Base-by-base conservation (phyloP, 805 yeast genomes). In the Hemisphaericaspora nanyangensis region DNA sequence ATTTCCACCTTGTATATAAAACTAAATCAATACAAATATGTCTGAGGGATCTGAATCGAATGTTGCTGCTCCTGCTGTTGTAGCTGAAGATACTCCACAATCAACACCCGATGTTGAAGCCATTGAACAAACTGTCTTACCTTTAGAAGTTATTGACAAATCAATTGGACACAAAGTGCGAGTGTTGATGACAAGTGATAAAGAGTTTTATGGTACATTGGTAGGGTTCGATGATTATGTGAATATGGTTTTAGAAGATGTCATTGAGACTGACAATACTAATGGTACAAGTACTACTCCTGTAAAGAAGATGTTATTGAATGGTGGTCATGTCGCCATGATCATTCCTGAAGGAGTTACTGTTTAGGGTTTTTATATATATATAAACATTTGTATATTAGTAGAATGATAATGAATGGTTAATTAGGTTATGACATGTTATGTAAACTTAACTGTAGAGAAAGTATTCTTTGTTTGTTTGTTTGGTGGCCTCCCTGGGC, bases 181-280 rank as follows among this genome's bases (percentile, higher is more conserved):
- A 75, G 85, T 89, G 18, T 71, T 87, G 37, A 69, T 87, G 64
- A 56, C 74, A 32, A 68, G 62, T 45, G 69, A 73, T 42, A 79
- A 79, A 57, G 97, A 90, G 58, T 93, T 88, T 57, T 74, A 76
- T n/a, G 99, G 99, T 1, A 86, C 80, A 4, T 69, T 93, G 37
- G 77, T 84, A 20, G 98, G 98, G 1, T 91, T 91, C 60, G 99
- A 93, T 58, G 98, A 93, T 61, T 91, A 83, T 52, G 97, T 93
- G 44, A 93, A 87, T 56, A 80, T 90, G 61, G 95, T 93, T 8
- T 71, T 93, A 37, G 85, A 85, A 50, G 82, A 90, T 51, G 97
- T 84, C 27, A 73, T 74, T 7, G 95, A 86, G 39, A 54, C 55
- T 4, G 76, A 71, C 37, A 65, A 60, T 30, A 22, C 26, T 22